phyloP scores from a whole-genome alignment of 495 filamentous ascomycete genomes.

The Aspergillus nidulans region DNA sequence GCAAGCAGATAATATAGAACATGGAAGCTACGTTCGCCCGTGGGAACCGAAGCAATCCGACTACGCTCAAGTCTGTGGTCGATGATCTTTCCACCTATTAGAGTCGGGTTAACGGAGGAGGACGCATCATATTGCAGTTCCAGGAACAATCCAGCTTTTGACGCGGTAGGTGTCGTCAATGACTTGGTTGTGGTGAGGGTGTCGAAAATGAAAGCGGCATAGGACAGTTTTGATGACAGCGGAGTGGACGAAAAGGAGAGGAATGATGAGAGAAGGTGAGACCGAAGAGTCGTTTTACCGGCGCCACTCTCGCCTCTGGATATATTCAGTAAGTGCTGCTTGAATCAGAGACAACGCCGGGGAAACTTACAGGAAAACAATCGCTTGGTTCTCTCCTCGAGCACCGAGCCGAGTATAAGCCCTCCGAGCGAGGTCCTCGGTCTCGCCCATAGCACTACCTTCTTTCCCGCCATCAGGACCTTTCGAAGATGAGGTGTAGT shows the following conservation, averaged over 20 bases:
- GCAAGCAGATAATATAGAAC: conserved; percentile 91
- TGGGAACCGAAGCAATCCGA: conserved; percentile 83
- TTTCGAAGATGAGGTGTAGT: conserved; percentile 80
- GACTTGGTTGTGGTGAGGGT: conserved; percentile 97
- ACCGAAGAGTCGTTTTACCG: conserved; percentile 90
- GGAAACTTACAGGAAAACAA: conserved; percentile 76
- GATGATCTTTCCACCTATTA: conserved; percentile 90
- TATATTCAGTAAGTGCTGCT: conserved; percentile 1
- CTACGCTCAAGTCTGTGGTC: conserved; percentile 90
- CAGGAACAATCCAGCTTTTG: conserved; percentile 90
- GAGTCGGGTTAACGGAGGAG: conserved; percentile 68
- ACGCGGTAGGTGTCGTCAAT: conserved; percentile 87
- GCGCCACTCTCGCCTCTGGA: conserved; percentile 87
- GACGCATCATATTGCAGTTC: conserved; percentile 94
- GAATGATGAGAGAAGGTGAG: conserved; percentile 78
- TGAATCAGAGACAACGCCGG: not conserved
- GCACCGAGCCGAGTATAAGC: conserved; percentile 82
- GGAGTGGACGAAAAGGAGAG: conserved; percentile 87
- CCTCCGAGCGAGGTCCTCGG: conserved; percentile 81
- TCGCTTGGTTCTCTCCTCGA: conserved; percentile 85
- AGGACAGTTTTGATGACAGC: conserved; percentile 84
- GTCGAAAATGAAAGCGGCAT: conserved; percentile 92
- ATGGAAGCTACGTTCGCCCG: conserved; percentile 95
- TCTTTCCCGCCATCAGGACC: conserved; percentile 85
- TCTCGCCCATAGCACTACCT: conserved; percentile 80